phyloP scores from a whole-genome alignment of 139 green algal species.

The Chlamydomonas eustigma region DNA sequence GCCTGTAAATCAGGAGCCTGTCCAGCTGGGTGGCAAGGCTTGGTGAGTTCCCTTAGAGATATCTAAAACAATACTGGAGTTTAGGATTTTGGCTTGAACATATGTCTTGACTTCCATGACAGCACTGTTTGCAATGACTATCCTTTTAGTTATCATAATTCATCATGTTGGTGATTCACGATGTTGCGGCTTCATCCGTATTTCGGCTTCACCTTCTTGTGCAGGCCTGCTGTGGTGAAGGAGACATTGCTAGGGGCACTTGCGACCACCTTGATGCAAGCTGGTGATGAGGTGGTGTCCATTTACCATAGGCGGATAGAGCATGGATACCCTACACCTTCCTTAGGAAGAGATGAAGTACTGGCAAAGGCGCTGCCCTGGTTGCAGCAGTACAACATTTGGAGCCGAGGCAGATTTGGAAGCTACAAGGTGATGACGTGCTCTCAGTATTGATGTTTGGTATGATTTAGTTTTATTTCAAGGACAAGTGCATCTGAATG shows the following conservation, averaged over 20 bases:
- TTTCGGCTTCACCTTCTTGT: not conserved
- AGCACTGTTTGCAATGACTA: too few species aligned
- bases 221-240: slow-evolving; percentile 61
- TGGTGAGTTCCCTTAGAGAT: slow-evolving; percentile 16
- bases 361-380: slow-evolving; percentile 81
- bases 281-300: slow-evolving; percentile 71
- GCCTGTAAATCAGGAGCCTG: slow-evolving; percentile 57
- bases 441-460: not conserved
- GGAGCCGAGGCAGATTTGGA: slow-evolving; percentile 83
- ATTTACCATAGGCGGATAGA: slow-evolving; percentile 80
- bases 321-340: slow-evolving; percentile 86
- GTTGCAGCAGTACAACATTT: slow-evolving; percentile 75
- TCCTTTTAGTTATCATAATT: too few species aligned
- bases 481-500: not conserved
- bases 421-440: slow-evolving; percentile 69
- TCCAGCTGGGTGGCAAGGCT: slow-evolving; percentile 54
- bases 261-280: slow-evolving; percentile 63
- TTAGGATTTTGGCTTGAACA: too few species aligned
- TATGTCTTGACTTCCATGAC: too few species aligned
- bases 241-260: slow-evolving; percentile 77
- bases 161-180: too few species aligned
- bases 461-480: too few species aligned
- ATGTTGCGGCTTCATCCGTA: too few species aligned
- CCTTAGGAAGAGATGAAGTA: slow-evolving; percentile 67
- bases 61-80: too few species aligned